Evolutionary conservation across 1,284 basidiomycete species (phyloP).

Genomic region (Wolfiporia cocos): DNA sequence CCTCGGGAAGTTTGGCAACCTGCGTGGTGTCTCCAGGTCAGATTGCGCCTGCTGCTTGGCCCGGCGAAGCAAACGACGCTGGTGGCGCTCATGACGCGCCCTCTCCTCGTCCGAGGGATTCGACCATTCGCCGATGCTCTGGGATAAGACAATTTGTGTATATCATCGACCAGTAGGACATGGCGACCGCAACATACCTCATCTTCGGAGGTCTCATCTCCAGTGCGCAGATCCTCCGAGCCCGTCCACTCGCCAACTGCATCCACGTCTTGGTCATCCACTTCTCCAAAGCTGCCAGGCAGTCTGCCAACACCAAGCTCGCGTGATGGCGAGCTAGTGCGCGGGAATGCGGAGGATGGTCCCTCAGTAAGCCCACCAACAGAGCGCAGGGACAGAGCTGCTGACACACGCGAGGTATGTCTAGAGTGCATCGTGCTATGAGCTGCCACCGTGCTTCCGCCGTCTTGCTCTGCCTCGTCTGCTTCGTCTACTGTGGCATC

Average conservation of each 20-base stretch:
- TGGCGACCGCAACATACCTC: too few species aligned
- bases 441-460: slow-evolving; percentile 37
- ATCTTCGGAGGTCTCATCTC: slow-evolving; percentile 49
- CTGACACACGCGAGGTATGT: slow-evolving; percentile 63
- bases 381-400: slow-evolving; percentile 57
- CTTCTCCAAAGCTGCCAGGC: slow-evolving; percentile 29
- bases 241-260: slow-evolving; percentile 74
- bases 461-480: slow-evolving; percentile 32
- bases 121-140: slow-evolving; percentile 85
- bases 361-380: slow-evolving; percentile 39
- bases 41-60: slow-evolving; percentile 30
- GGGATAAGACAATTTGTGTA: slow-evolving; percentile 7
- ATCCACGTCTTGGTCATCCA: slow-evolving; percentile 18
- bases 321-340: not conserved
- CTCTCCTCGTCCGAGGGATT: slow-evolving; percentile 83
- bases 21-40: slow-evolving; percentile 49
- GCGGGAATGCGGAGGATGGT: slow-evolving; percentile 5
- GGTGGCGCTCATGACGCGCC: slow-evolving; percentile 58
- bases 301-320: slow-evolving; percentile 16
- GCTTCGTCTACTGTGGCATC: slow-evolving; percentile 24
- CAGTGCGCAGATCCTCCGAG: slow-evolving; percentile 57
- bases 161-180: too few species aligned
- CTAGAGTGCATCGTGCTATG: slow-evolving; percentile 58
- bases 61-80: slow-evolving; percentile 51
- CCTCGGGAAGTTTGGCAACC: slow-evolving; percentile 71